Evolutionary conservation across 225 moss, liverwort and hornwort species (phyloP), one percentile per base, ranked within the genome.

Genomic region (Lunularia cruciata): DNA sequence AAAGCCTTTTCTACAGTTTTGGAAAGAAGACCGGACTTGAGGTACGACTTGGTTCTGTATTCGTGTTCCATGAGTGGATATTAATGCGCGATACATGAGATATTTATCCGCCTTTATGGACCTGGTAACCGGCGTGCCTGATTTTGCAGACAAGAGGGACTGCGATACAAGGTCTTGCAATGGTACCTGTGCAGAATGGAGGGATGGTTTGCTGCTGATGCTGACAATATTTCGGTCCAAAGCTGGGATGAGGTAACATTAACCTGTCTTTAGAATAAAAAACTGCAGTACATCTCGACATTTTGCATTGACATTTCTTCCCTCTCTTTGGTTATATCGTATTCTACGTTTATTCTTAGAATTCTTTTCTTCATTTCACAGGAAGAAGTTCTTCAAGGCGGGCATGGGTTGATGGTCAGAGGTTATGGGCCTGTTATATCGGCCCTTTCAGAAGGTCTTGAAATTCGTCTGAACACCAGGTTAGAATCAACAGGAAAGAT

Each of bases 111-210:
- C n/a, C n/a, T n/a, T n/a, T n/a, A n/a, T n/a, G n/a, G n/a, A 60
- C 36, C 33, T 37, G 59, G 19, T 22, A 15, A 32, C 0, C 36
- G n/a, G 19, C 37, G 59, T n/a, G 19, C 13, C 37, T 20, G 59
- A 32, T 64, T 15, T 62, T 8, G 80, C 89, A 96, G 93, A 74
- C 98, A 98, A 83, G 88, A 83, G 28, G 98, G 98, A 20, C 83
- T 98, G 79, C 90, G 93, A 56, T 57, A 36, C 68, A 93, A 93
- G 82, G 98, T 98, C 45, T 73, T 98, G 79, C 98, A 98, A 67
- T 98, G 98, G 98, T 98, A 93, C 72, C 34, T 98, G 60, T 98
- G 98, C 77, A 85, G 98, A 46, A 89, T 98, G 93, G 98, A 98
- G 76, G 98, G 98, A 43, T 98, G 98, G 98, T 98, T 98, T 81